Percentiles rank a stretch among this genome's conserved stretches.
These are phyloP conservation scores for Boletus rubroflammeus DNA, from an alignment of 768 basidiomycete genomes.

Conservation along the genomic window DNA sequence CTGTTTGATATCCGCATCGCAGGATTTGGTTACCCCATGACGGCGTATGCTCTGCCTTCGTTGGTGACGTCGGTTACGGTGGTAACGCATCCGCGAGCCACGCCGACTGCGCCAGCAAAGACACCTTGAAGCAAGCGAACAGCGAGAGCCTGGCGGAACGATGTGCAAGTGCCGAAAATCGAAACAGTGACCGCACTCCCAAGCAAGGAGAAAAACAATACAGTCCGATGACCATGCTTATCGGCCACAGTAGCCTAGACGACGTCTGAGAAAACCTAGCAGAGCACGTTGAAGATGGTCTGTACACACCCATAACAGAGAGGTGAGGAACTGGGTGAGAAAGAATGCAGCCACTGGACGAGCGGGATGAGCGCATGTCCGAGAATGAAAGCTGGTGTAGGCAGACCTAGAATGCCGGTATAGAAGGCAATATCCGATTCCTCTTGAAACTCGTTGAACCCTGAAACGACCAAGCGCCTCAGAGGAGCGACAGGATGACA, in stretches of 20 bases:
- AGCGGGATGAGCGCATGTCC: conserved; percentile 7
- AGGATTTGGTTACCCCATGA: conserved; percentile 58
- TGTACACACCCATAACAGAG: conserved; percentile 76
- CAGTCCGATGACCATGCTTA: conserved; percentile 81
- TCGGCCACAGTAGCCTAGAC: conserved; percentile 89
- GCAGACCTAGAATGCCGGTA: conserved; percentile 78
- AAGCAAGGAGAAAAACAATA: conserved; percentile 79
- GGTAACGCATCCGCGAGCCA: conserved; percentile 84
- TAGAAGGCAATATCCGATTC: conserved; percentile 87
- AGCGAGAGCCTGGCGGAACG: conserved; percentile 75
- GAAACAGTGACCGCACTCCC: conserved; percentile 80
- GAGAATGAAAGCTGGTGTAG: conserved; percentile 8
- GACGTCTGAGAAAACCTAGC: background rate
- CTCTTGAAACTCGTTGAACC: conserved; percentile 65
- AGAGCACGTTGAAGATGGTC: background rate
- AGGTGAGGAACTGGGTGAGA: conserved; percentile 93
- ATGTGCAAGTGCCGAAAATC: conserved; percentile 73
- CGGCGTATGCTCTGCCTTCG: conserved; percentile 92
- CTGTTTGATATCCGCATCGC: background rate
- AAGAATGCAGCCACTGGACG: conserved; percentile 76
- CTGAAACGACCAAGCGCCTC: conserved; percentile 32
- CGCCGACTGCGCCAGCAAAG: conserved; percentile 92
- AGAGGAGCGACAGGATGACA: conserved; percentile 12
- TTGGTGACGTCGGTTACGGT: conserved; percentile 89
- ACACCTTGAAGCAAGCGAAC: conserved; percentile 89